These are phyloP conservation scores for Lactifluus echinatus DNA, from an alignment of 768 basidiomycete species.

Conservation along the genomic window DNA sequence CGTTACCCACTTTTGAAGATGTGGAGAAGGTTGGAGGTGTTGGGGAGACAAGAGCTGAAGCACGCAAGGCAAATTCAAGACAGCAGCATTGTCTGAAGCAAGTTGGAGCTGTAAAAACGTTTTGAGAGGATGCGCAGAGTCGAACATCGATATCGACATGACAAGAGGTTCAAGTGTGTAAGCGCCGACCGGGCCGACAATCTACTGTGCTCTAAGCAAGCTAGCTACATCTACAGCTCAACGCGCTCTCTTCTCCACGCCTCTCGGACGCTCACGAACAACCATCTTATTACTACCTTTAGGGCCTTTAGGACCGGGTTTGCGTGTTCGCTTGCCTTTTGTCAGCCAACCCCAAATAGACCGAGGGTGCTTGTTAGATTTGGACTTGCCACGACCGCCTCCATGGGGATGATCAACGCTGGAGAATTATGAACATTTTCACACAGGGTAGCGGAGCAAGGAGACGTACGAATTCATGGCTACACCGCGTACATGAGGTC, in stretches of 20 bases:
- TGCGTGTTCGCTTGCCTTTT: constrained; percentile 87
- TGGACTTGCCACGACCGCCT: constrained; percentile 96
- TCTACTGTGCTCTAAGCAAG: too few relatives aligned
- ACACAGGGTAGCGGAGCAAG: neutral
- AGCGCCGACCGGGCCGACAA: constrained; percentile 1
- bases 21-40: constrained; percentile 50
- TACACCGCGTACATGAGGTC: constrained; percentile 86
- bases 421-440: constrained; percentile 4
- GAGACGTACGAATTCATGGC: constrained; percentile 85
- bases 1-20: constrained; percentile 68
- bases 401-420: constrained; percentile 92
- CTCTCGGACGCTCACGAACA: constrained; percentile 74
- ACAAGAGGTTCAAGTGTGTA: neutral
- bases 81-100: constrained; percentile 55
- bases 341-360: constrained; percentile 91
- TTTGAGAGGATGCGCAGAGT: constrained; percentile 43
- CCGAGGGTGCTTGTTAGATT: constrained; percentile 90
- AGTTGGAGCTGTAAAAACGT: constrained; percentile 62
- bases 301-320: constrained; percentile 84
- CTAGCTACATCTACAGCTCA: neutral
- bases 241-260: constrained; percentile 39
- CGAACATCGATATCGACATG: constrained; percentile 4
- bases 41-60: constrained; percentile 46
- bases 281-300: constrained; percentile 90
- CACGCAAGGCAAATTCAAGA: constrained; percentile 50